Conservation (phyloP, 2,329 filamentous ascomycete genomes). For the Lasiodiplodia sp. region DNA sequence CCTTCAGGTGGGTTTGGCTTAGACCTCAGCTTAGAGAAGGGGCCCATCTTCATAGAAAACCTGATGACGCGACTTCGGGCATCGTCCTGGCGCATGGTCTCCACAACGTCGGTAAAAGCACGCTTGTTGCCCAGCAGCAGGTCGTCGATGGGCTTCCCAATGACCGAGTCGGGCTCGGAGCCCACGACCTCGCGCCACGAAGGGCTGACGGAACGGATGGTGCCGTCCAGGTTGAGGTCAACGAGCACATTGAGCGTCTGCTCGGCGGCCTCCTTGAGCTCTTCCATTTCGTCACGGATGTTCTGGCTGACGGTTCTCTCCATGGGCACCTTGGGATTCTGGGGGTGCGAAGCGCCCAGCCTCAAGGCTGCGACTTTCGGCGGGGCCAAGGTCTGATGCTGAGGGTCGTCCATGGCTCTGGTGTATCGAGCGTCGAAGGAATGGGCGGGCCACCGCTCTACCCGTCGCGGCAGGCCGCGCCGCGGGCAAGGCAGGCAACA, state of each 20-base stretch:
- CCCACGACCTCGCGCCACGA: constrained; percentile 96
- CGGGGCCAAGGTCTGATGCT: constrained; percentile 46
- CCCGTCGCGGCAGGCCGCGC: constrained; percentile 33
- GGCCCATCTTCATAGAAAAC: constrained; percentile 47
- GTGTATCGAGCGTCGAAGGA: constrained; percentile 16
- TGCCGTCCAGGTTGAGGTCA: constrained; percentile 88
- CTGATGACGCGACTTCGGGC: constrained; percentile 79
- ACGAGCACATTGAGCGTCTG: constrained; percentile 96
- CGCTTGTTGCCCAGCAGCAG: constrained; percentile 80
- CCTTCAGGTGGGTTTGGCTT: constrained; percentile 39
- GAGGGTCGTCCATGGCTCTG: constrained; percentile 34
- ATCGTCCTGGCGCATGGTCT: constrained; percentile 89
- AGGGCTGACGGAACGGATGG: constrained; percentile 93
- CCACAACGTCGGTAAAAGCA: constrained; percentile 82
- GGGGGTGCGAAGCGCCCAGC: constrained; percentile 45
- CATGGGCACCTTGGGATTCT: constrained; percentile 52
- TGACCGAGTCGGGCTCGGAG: constrained; percentile 73
- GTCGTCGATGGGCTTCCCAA: constrained; percentile 79
- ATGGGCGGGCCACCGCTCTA: constrained; percentile 25
- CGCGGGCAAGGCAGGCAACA: constrained; percentile 41
- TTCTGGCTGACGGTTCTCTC: constrained; percentile 78
- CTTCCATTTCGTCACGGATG: constrained; percentile 91
- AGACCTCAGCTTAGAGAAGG: constrained; percentile 44
- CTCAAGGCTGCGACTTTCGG: constrained; percentile 54
- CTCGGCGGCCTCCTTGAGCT: constrained; percentile 93